Base-by-base conservation (phyloP, 768 basidiomycete species). In the Candolleomyces efflorescens region DNA sequence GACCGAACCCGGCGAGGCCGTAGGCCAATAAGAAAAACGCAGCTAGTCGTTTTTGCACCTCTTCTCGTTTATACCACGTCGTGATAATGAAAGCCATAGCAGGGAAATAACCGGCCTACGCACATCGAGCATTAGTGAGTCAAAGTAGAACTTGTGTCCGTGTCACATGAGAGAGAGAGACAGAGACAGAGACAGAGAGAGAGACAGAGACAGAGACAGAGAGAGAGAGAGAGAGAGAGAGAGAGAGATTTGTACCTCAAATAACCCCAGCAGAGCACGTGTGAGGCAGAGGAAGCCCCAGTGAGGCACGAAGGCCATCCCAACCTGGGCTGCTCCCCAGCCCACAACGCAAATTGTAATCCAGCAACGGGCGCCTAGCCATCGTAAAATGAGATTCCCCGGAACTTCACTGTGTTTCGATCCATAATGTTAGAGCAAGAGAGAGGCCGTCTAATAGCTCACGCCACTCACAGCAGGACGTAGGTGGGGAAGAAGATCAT, bases 391-490 rank as follows among this genome's bases (percentile, higher is more conserved):
- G 15, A 77, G 67, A 61, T 75, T 79, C 32, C 75, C 75, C 12
- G 79, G 79, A 41, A 80, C 66, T 62, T 80, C 77, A 9, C 78
- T 79, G 59, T 23, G 43, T n/a, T n/a, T n/a, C n/a, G n/a, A n/a
- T n/a, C n/a, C n/a, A n/a, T n/a, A n/a, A n/a, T n/a, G n/a, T n/a
- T n/a, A n/a, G n/a, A n/a, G n/a, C n/a, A n/a, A n/a, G n/a, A n/a
- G n/a, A n/a, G n/a, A n/a, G n/a, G n/a, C n/a, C n/a, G 23, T 13
- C 26, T 26, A 37, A 10, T 39, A 38, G 41, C 36, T 47, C 18
- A 47, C 17, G 20, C n/a, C 18, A 61, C 69, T 48, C 38, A 73
- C 73, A 75, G 57, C 10, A 75, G 54, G 39, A 69, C 69, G 57
- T 72, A 72, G 3, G 74, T 73, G 38, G 71, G 55, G 53, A 73